A percentile compares a stretch with the other conserved stretches of the same genome.
Evolutionary conservation across 2,329 filamentous ascomycete species (phyloP).

Genomic region (Pezicula rhizophila): DNA sequence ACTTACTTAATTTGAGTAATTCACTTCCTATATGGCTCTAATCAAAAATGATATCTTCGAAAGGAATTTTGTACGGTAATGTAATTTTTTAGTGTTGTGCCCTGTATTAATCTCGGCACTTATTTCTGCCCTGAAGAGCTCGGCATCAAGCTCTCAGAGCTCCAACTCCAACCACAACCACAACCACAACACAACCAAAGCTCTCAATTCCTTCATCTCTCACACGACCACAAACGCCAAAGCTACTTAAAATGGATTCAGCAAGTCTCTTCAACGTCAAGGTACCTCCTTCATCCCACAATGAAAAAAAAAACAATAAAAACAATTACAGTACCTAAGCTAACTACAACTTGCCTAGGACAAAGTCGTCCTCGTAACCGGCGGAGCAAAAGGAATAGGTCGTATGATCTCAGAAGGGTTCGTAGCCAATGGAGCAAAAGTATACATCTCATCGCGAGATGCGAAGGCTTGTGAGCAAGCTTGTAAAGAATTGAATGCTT

Average conservation of each 20-base stretch:
- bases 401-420: slow-evolving; percentile 64
- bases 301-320: neutral
- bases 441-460: slow-evolving; percentile 65
- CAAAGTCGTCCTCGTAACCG: slow-evolving; percentile 54
- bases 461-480: slow-evolving; percentile 55
- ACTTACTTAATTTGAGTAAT: no score
- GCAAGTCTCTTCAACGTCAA: slow-evolving; percentile 52
- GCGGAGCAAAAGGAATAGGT: slow-evolving; percentile 56
- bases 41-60: no score
- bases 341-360: slow-evolving; percentile 23
- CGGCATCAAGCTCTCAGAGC: no score
- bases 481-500: slow-evolving; percentile 48
- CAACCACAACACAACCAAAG: neutral
- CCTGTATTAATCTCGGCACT: no score
- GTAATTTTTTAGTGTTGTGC: no score
- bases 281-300: slow-evolving; percentile 30
- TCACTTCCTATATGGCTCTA: no score
- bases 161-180: no score
- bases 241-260: slow-evolving; percentile 41
- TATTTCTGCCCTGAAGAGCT: no score
- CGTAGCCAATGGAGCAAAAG: slow-evolving; percentile 58
- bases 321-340: neutral
- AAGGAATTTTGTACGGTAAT: no score
- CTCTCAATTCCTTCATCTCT: neutral
- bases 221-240: neutral